phyloP scores from a whole-genome alignment of 441 rosid species.

The Isatis lusitanica region DNA sequence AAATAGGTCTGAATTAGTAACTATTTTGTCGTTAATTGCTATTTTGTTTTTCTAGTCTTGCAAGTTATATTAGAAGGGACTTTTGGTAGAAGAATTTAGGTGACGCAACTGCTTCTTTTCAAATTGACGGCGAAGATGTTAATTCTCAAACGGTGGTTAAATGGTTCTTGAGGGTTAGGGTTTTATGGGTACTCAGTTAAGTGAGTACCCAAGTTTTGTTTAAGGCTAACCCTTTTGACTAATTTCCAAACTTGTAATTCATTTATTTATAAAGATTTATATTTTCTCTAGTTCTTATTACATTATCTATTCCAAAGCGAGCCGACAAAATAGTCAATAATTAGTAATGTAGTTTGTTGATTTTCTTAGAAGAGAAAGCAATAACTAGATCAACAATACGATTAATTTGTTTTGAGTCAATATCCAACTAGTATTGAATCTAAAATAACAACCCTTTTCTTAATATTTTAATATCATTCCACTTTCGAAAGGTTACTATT shows the following conservation, averaged over 20 bases:
- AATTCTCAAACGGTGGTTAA: slow-evolving; percentile 6
- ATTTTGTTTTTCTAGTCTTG: slow-evolving; percentile 2
- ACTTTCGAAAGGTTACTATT: slow-evolving; percentile 10
- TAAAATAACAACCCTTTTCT: neutral
- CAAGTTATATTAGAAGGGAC: slow-evolving; percentile 27
- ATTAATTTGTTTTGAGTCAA: neutral
- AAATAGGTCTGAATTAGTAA: slow-evolving; percentile 17
- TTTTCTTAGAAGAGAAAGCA: neutral
- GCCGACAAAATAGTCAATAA: slow-evolving; percentile 9
- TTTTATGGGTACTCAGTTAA: slow-evolving; percentile 31
- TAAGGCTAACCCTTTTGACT: slow-evolving; percentile 36
- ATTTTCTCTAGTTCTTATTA: neutral
- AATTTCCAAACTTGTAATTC: slow-evolving; percentile 25
- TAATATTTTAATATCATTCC: neutral
- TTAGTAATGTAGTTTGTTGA: neutral
- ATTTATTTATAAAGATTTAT: slow-evolving; percentile 12
- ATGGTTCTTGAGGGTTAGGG: slow-evolving; percentile 39
- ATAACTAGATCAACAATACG: neutral
- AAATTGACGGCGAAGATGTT: slow-evolving; percentile 29
- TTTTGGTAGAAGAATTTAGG: slow-evolving; percentile 23
- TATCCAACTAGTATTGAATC: neutral
- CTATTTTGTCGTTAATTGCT: slow-evolving; percentile 2
- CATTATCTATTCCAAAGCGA: neutral
- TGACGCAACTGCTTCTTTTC: neutral
- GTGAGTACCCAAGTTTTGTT: slow-evolving; percentile 38